These are phyloP conservation scores for Lipomyces orientalis DNA, from an alignment of 805 yeast species.

Conservation along the genomic window DNA sequence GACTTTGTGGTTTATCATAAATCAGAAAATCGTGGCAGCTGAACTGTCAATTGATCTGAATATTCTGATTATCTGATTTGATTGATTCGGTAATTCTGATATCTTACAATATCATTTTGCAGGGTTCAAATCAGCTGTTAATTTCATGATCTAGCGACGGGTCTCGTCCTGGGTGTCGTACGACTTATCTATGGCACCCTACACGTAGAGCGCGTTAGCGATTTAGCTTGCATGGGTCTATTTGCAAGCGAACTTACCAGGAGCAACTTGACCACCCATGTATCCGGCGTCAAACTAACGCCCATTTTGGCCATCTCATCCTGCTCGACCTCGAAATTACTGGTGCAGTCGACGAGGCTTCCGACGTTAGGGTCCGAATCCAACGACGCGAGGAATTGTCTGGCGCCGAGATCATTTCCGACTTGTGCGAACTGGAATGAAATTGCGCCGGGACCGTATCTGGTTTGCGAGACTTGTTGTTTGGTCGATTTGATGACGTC, in stretches of 20 bases:
- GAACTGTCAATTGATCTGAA: too few species aligned
- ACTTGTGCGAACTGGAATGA: constrained; percentile 46
- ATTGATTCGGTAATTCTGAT: too few species aligned
- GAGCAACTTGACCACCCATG: constrained; percentile 44
- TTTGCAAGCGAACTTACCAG: constrained; percentile 36
- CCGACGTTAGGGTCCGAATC: constrained; percentile 43
- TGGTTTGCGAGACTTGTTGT: constrained; percentile 33
- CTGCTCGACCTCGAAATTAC: constrained; percentile 44
- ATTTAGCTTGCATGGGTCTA: neutral
- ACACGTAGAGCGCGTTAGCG: neutral
- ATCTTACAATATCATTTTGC: too few species aligned
- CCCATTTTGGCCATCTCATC: constrained; percentile 45
- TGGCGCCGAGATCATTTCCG: constrained; percentile 44
- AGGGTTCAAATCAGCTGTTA: neutral
- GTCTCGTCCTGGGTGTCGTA: constrained; percentile 44
- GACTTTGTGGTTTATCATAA: too few species aligned
- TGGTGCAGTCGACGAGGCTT: constrained; percentile 42
- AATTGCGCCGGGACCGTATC: constrained; percentile 43
- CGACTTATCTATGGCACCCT: constrained; percentile 40
- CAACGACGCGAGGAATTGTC: constrained; percentile 41
- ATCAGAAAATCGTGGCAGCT: too few species aligned
- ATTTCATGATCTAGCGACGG: neutral
- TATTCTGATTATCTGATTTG: too few species aligned
- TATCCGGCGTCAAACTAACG: constrained; percentile 42
- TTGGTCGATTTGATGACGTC: constrained; percentile 41